phyloP scores from a whole-genome alignment of 805 yeast species.

The Scheffersomyces stipitis region DNA sequence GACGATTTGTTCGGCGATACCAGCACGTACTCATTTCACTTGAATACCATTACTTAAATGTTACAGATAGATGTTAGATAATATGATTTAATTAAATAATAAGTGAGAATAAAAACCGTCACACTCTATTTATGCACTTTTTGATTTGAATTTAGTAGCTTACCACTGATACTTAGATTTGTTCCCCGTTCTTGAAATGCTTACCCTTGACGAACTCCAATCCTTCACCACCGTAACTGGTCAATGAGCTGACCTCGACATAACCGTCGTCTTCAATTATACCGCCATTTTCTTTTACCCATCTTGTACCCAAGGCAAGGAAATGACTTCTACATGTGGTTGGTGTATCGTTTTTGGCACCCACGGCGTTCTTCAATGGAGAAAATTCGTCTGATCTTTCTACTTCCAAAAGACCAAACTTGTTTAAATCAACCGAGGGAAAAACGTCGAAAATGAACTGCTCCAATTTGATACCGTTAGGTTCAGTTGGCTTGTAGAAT shows the following conservation, averaged over 20 bases:
- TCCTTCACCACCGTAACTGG: conserved; percentile 78
- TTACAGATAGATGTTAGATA: background rate
- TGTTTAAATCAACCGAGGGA: conserved; percentile 64
- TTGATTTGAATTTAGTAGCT: background rate
- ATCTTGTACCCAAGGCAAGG: conserved; percentile 64
- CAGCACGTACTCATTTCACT: background rate
- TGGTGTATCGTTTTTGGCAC: conserved; percentile 81
- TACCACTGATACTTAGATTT: conserved; percentile 11
- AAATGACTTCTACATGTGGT: conserved; percentile 71
- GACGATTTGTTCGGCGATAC: background rate
- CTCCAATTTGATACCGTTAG: conserved; percentile 93
- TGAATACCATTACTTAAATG: background rate
- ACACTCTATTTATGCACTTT: background rate
- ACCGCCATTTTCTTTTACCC: conserved; percentile 78
- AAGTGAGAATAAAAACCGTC: background rate
- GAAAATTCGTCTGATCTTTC: conserved; percentile 83
- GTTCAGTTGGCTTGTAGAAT: conserved; percentile 59
- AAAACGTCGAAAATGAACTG: conserved; percentile 97
- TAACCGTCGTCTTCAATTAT: conserved; percentile 42
- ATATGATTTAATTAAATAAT: background rate
- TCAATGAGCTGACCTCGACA: conserved; percentile 75
- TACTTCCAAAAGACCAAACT: conserved; percentile 92
- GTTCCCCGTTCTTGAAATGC: conserved; percentile 33
- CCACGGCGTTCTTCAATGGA: conserved; percentile 89
- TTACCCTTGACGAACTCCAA: conserved; percentile 56